Conservation (phyloP, 2,329 filamentous ascomycete species). For the Coleophoma eucalyptorum region DNA sequence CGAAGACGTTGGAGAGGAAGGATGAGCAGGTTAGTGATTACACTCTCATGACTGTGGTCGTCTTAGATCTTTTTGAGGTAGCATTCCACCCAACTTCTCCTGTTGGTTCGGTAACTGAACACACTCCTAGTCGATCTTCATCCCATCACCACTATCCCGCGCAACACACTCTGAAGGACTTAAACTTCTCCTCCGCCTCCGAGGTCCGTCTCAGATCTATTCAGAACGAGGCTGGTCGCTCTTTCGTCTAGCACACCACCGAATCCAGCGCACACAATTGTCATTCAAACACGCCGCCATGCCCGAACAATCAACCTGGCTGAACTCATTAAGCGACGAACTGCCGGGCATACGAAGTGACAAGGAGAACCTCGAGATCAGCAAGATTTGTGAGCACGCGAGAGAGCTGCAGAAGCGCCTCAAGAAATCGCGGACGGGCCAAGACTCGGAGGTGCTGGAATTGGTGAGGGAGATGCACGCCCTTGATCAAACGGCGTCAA, state of each 20-base stretch:
- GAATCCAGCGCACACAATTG: constrained; percentile 30
- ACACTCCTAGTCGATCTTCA: constrained; percentile 27
- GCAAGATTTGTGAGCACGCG: constrained; percentile 26
- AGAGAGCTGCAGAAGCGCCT: constrained; percentile 20
- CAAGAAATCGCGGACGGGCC: constrained; percentile 1
- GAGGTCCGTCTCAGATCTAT: constrained; percentile 31
- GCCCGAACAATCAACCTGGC: constrained; percentile 25
- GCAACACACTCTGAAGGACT: constrained; percentile 35
- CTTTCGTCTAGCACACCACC: constrained; percentile 35
- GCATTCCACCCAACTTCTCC: not conserved
- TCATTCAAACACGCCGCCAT: constrained; percentile 25
- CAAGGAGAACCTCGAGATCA: constrained; percentile 24
- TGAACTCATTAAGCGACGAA: constrained; percentile 27
- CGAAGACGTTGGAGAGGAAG: constrained; percentile 25
- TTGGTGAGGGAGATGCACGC: constrained; percentile 26
- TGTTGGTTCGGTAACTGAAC: not conserved
- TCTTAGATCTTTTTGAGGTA: constrained; percentile 37
- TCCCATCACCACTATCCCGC: constrained; percentile 18
- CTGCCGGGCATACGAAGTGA: constrained; percentile 24
- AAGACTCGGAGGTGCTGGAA: constrained; percentile 13
- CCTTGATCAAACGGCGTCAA: constrained; percentile 26
- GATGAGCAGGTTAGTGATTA: constrained; percentile 33
- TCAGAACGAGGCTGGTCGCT: constrained; percentile 34
- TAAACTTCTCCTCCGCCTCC: constrained; percentile 34
- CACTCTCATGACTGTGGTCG: constrained; percentile 35